Evolutionary conservation across 2,329 filamentous ascomycete genomes (phyloP).

Genomic region (Penicillium frequentans): DNA sequence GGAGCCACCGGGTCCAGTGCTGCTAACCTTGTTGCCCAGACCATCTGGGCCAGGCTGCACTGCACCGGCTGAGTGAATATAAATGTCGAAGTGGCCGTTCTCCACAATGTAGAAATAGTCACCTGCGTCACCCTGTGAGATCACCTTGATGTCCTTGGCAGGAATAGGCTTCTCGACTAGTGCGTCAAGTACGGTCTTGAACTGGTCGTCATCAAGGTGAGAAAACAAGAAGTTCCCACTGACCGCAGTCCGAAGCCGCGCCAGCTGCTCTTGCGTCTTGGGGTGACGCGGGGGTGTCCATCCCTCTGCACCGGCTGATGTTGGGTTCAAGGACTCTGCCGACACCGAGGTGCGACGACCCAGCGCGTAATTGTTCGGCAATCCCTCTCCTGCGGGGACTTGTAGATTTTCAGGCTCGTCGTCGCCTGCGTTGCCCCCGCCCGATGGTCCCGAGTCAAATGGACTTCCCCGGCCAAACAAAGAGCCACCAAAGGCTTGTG

Average conservation of each 20-base stretch:
- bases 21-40: conserved; percentile 77
- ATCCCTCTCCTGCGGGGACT: conserved; percentile 29
- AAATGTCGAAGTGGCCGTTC: conserved; percentile 83
- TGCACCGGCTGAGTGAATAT: conserved; percentile 76
- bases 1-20: conserved; percentile 82
- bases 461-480: conserved; percentile 35
- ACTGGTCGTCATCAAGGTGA: conserved; percentile 92
- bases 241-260: conserved; percentile 77
- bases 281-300: conserved; percentile 85
- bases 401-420: conserved; percentile 26
- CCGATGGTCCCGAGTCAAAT: conserved; percentile 27
- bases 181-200: conserved; percentile 80
- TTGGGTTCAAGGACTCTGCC: conserved; percentile 91
- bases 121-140: conserved; percentile 90
- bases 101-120: conserved; percentile 99
- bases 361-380: conserved; percentile 92
- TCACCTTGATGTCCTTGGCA: conserved; percentile 86
- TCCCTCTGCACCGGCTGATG: conserved; percentile 77
- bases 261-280: conserved; percentile 79
- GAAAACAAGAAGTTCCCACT: conserved; percentile 90
- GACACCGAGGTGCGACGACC: conserved; percentile 93
- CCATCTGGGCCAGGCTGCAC: conserved; percentile 79
- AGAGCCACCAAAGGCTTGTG: conserved; percentile 18
- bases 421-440: conserved; percentile 21
- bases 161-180: conserved; percentile 94